Evolutionary conservation across 2,329 filamentous ascomycete species (phyloP).

Genomic region (Nothophoma quercina): DNA sequence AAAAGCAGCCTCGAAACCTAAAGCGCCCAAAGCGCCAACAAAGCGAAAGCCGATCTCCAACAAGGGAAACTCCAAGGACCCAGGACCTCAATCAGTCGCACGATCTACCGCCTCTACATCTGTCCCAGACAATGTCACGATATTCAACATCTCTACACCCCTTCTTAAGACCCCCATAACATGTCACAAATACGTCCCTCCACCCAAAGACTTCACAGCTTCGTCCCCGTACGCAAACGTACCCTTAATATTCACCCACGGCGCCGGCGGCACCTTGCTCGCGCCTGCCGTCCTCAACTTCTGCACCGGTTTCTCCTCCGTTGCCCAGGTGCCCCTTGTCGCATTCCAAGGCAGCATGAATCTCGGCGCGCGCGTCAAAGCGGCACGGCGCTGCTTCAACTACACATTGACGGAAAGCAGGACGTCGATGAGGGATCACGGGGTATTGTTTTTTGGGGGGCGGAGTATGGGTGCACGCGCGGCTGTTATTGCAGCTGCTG

Average conservation of each 20-base stretch:
- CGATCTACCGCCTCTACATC: not conserved
- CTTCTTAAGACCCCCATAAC: slow-evolving; percentile 30
- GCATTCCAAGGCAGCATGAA: slow-evolving; percentile 55
- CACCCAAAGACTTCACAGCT: no score
- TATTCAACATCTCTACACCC: slow-evolving; percentile 21
- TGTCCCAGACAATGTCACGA: not conserved
- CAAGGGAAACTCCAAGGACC: no score
- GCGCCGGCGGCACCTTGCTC: slow-evolving; percentile 53
- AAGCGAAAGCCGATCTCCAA: no score
- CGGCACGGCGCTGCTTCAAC: no score
- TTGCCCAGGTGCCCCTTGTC: slow-evolving; percentile 26
- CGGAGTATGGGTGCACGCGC: slow-evolving; percentile 56
- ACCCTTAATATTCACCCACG: slow-evolving; percentile 55
- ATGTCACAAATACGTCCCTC: slow-evolving; percentile 28
- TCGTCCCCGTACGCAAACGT: no score
- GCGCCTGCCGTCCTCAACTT: slow-evolving; percentile 51
- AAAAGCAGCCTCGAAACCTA: no score
- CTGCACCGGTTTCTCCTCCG: slow-evolving; percentile 45
- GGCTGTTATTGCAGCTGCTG: slow-evolving; percentile 47
- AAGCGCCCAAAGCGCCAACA: no score
- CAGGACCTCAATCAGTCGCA: no score
- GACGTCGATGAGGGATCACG: no score
- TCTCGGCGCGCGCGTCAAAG: slow-evolving; percentile 46
- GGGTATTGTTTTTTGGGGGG: slow-evolving; percentile 44
- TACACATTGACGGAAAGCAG: no score